These are phyloP conservation scores for Geum urbanum DNA, from an alignment of 306 rosid genomes.

Conservation along the genomic window DNA sequence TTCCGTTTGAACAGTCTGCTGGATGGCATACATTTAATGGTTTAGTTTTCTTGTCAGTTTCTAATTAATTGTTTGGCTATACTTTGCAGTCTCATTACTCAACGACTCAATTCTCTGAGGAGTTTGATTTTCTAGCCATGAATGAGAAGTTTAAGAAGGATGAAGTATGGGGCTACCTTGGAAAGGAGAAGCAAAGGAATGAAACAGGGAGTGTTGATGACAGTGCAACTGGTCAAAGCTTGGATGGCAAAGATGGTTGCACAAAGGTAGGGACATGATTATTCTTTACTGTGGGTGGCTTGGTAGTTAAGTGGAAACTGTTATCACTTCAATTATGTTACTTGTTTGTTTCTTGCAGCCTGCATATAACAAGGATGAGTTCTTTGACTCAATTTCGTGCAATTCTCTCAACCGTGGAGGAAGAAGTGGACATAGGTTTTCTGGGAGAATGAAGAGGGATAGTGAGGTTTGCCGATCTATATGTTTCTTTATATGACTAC, in stretches of 20 bases:
- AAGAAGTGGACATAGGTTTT: constrained; percentile 46
- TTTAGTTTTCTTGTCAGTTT: not conserved
- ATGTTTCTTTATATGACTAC: not conserved
- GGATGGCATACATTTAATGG: not conserved
- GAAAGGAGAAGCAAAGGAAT: constrained; percentile 35
- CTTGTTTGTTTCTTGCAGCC: constrained; percentile 44
- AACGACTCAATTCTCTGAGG: constrained; percentile 52
- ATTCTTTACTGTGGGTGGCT: constrained; percentile 2
- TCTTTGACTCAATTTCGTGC: constrained; percentile 73
- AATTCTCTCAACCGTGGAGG: constrained; percentile 49
- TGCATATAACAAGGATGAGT: constrained; percentile 70
- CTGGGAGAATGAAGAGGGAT: constrained; percentile 47
- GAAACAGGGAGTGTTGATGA: constrained; percentile 31
- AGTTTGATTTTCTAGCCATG: constrained; percentile 81
- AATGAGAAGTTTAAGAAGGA: constrained; percentile 77
- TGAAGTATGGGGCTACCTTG: constrained; percentile 72
- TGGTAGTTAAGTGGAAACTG: constrained; percentile 6
- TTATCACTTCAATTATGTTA: constrained; percentile 16
- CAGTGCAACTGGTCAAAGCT: constrained; percentile 27
- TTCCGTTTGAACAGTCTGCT: not conserved
- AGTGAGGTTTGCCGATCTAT: constrained; percentile 44
- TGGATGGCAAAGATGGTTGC: constrained; percentile 32
- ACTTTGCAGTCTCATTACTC: constrained; percentile 31
- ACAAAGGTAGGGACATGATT: constrained; percentile 36
- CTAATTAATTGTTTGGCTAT: not conserved